A percentile compares a stretch with the other conserved stretches of the same genome.
phyloP scores from a whole-genome alignment of 1,284 basidiomycete species.

The Ceratobasidium sp. region DNA sequence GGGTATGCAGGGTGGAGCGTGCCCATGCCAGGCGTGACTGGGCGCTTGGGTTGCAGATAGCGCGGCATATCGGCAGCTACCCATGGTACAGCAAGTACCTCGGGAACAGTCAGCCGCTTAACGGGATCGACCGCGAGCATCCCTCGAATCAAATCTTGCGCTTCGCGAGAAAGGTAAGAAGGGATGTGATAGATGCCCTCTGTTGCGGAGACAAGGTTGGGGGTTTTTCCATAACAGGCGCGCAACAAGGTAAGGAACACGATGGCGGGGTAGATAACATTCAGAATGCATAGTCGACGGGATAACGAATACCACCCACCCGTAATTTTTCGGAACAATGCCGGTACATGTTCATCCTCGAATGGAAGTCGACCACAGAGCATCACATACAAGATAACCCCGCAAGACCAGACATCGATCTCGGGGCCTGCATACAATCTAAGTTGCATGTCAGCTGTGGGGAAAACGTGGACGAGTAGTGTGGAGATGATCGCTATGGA shows the following conservation, averaged over 20 bases:
- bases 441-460: slow-evolving; percentile 29
- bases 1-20: slow-evolving; percentile 33
- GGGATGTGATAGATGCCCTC: slow-evolving; percentile 89
- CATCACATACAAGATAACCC: slow-evolving; percentile 96
- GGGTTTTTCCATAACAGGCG: slow-evolving; percentile 2
- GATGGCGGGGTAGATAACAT: not conserved
- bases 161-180: slow-evolving; percentile 75
- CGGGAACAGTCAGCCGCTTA: slow-evolving; percentile 88
- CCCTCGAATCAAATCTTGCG: slow-evolving; percentile 75
- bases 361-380: slow-evolving; percentile 91
- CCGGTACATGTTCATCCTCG: slow-evolving; percentile 93
- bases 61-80: slow-evolving; percentile 84
- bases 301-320: slow-evolving; percentile 59
- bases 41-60: slow-evolving; percentile 86
- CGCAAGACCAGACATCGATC: slow-evolving; percentile 97
- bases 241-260: not conserved
- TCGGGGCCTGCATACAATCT: slow-evolving; percentile 91
- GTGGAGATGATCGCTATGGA: not conserved
- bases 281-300: slow-evolving; percentile 1
- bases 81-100: slow-evolving; percentile 89
- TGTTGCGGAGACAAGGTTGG: slow-evolving; percentile 49
- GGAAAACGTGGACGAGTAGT: not conserved
- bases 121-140: slow-evolving; percentile 94
- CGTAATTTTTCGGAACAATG: slow-evolving; percentile 90
- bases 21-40: slow-evolving; percentile 61